phyloP scores from a whole-genome alignment of 306 rosid species.

The Corylus avellana region DNA sequence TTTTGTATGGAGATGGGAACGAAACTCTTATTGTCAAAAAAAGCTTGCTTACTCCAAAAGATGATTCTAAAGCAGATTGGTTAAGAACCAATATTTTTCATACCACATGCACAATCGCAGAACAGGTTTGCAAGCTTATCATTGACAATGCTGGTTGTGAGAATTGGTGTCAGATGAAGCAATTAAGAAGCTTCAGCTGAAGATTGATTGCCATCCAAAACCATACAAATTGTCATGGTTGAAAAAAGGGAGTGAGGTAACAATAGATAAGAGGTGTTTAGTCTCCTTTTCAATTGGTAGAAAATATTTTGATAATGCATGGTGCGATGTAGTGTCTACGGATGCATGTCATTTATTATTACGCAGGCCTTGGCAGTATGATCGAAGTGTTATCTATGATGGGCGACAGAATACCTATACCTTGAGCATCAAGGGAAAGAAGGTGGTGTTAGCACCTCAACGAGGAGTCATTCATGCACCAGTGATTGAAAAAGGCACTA shows the following conservation, averaged over 20 bases:
- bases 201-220: neutral
- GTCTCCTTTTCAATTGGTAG: neutral
- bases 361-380: neutral
- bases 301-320: neutral
- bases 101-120: too few species aligned
- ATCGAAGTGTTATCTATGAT: too few species aligned
- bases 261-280: neutral
- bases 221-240: neutral
- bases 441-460: too few species aligned
- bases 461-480: too few species aligned
- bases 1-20: too few species aligned
- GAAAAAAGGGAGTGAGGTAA: neutral
- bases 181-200: neutral
- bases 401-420: too few species aligned
- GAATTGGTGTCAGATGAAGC: neutral
- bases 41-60: too few species aligned
- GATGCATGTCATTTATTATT: neutral
- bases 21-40: too few species aligned
- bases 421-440: too few species aligned
- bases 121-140: neutral
- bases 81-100: too few species aligned
- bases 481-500: too few species aligned
- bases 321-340: neutral
- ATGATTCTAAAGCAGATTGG: too few species aligned
- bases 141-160: neutral